phyloP scores from a whole-genome alignment of 257 asterid species.

The Gardenia jasminoides region DNA sequence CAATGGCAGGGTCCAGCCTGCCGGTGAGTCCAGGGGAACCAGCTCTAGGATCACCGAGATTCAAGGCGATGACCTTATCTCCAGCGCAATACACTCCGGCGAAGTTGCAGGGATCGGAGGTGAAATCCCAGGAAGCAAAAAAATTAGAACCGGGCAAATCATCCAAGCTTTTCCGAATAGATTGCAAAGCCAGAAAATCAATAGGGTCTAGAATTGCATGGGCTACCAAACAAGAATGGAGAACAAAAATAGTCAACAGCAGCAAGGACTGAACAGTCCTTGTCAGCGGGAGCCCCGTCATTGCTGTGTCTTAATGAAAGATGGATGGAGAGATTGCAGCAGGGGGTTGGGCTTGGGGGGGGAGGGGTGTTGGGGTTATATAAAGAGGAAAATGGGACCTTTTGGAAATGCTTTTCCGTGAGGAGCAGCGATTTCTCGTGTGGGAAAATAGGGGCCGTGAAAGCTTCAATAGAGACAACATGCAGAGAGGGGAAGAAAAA shows the following conservation, averaged over 20 bases:
- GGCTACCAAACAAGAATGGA: slow-evolving; percentile 4
- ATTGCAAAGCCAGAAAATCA: slow-evolving; percentile 86
- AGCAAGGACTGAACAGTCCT: slow-evolving; percentile 1
- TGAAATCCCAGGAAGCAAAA: slow-evolving; percentile 86
- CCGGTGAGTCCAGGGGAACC: slow-evolving; percentile 78
- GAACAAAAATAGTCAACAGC: slow-evolving; percentile 17
- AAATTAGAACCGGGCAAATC: slow-evolving; percentile 83
- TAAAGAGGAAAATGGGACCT: slow-evolving; percentile 10
- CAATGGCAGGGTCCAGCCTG: slow-evolving; percentile 68
- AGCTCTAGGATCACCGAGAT: slow-evolving; percentile 90
- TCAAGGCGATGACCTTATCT: slow-evolving; percentile 67
- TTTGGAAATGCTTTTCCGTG: slow-evolving; percentile 46
- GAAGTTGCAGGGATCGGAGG: slow-evolving; percentile 82
- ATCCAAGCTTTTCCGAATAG: slow-evolving; percentile 55
- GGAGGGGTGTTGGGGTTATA: slow-evolving; percentile 29
- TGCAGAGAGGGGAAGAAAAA: not conserved
- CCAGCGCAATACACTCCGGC: slow-evolving; percentile 75
- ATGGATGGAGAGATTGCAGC: not conserved
- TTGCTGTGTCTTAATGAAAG: slow-evolving; percentile 13
- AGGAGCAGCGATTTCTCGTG: slow-evolving; percentile 29
- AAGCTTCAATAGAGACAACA: slow-evolving; percentile 57
- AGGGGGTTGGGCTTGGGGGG: too few species aligned
- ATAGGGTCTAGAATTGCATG: slow-evolving; percentile 69
- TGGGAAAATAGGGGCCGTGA: slow-evolving; percentile 38
- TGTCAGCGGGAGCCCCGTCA: slow-evolving; percentile 15